phyloP scores from a whole-genome alignment of 2,329 filamentous ascomycete species.

The Botrytis medusae region DNA sequence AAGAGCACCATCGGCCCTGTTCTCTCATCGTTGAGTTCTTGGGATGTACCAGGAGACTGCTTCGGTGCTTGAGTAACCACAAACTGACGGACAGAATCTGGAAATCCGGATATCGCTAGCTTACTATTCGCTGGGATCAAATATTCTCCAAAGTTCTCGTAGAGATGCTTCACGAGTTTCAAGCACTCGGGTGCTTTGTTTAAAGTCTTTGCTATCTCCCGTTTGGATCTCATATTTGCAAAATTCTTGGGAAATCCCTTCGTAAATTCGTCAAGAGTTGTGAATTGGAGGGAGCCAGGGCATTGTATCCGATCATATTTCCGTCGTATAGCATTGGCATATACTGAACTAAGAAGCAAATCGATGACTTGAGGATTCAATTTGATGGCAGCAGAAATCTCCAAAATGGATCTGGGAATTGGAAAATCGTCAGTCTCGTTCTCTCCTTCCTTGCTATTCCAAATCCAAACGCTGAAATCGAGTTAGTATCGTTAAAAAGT shows the following conservation, averaged over 20 bases:
- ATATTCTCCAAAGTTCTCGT: neutral
- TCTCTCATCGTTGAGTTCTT: no score
- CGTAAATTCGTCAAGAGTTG: neutral
- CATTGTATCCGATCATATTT: accelerated
- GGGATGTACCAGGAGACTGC: neutral
- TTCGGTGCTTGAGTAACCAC: neutral
- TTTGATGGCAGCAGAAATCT: neutral
- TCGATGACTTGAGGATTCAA: neutral
- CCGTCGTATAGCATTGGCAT: no score
- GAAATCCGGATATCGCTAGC: neutral
- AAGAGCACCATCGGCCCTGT: neutral
- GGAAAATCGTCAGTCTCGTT: neutral
- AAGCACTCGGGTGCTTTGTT: neutral
- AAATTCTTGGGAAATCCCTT: neutral
- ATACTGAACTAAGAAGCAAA: neutral
- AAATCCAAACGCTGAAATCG: neutral
- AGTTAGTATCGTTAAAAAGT: neutral
- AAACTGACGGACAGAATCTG: neutral
- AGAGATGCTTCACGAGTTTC: neutral
- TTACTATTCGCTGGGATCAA: neutral
- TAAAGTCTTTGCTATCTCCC: neutral
- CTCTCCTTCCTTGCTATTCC: neutral
- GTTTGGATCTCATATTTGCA: neutral
- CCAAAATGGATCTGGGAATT: neutral
- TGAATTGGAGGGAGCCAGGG: no score